Evolutionary conservation across 1,284 basidiomycete genomes (phyloP).

Genomic region (Phlebopus sp.): DNA sequence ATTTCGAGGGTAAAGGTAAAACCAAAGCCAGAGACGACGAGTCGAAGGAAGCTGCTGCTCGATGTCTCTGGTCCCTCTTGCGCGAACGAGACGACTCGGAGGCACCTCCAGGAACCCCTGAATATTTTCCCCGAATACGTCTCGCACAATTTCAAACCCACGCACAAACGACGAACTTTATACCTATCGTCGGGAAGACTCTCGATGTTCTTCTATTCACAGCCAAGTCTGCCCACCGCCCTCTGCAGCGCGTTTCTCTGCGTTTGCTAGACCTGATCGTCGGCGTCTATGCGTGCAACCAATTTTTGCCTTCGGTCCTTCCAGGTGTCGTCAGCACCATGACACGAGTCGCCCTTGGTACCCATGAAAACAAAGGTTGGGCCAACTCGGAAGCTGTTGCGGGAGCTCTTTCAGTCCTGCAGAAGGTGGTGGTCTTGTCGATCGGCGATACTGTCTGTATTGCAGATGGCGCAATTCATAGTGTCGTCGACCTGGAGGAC

Average conservation of each 20-base stretch:
- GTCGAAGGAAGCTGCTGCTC: conserved; percentile 65
- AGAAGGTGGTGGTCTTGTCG: conserved; percentile 51
- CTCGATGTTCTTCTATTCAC: conserved; percentile 66
- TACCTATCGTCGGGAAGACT: conserved; percentile 82
- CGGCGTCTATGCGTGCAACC: conserved; percentile 56
- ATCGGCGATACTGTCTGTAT: conserved; percentile 65
- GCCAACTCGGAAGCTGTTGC: conserved; percentile 63
- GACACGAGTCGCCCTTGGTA: conserved; percentile 63
- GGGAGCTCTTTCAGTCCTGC: conserved; percentile 55
- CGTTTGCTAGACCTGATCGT: conserved; percentile 58
- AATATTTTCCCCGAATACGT: conserved; percentile 33
- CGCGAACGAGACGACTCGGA: conserved; percentile 45
- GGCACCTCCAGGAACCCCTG: conserved; percentile 26
- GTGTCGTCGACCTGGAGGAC: conserved; percentile 60
- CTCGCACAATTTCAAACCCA: conserved; percentile 46
- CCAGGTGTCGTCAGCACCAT: conserved; percentile 80
- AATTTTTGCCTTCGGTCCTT: conserved; percentile 69
- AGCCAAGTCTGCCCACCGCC: conserved; percentile 51
- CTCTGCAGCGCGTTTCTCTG: conserved; percentile 66
- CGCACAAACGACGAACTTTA: conserved; percentile 48
- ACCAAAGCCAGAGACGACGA: conserved; percentile 69
- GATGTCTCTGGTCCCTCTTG: conserved; percentile 57
- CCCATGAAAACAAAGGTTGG: conserved; percentile 55
- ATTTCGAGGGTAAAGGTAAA: conserved; percentile 58
- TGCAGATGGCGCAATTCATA: conserved; percentile 55